phyloP scores from a whole-genome alignment of 2,329 filamentous ascomycete genomes.

The Epichloe gansuensis region DNA sequence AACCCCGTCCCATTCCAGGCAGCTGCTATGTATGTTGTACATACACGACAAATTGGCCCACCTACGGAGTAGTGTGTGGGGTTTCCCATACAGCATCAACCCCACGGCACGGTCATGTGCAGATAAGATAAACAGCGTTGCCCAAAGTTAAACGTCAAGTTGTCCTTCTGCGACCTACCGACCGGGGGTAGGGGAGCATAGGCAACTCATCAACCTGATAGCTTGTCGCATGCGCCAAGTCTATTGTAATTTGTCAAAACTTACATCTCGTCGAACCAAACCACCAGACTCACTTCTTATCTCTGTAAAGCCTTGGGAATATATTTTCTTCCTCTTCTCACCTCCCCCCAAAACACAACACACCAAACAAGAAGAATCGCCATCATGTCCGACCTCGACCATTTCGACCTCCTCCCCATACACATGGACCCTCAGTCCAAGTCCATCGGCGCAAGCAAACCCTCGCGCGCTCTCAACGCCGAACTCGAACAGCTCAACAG shows the following conservation, averaged over 20 bases:
- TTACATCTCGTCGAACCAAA: too few species aligned
- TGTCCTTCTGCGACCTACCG: conserved; percentile 1
- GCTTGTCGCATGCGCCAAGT: not conserved
- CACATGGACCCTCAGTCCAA: conserved; percentile 74
- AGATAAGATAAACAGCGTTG: conserved; percentile 23
- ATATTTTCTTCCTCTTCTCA: too few species aligned
- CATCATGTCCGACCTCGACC: conserved; percentile 48
- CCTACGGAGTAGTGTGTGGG: not conserved
- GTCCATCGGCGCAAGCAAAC: conserved; percentile 43
- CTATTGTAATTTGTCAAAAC: not conserved
- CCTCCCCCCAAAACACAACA: not conserved
- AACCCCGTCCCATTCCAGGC: too few species aligned
- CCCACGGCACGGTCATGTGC: conserved; percentile 19
- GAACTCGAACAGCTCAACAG: conserved; percentile 66
- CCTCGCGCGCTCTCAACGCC: conserved; percentile 39
- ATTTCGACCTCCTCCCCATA: conserved; percentile 74
- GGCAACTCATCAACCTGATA: not conserved
- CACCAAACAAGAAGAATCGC: not conserved
- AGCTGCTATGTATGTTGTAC: too few species aligned
- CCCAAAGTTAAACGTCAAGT: not conserved
- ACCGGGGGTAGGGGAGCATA: not conserved
- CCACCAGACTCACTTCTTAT: too few species aligned
- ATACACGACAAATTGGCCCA: not conserved
- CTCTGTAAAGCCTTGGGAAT: too few species aligned
- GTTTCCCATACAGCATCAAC: not conserved